These are phyloP conservation scores for Colletotrichum agaves DNA, from an alignment of 2,329 filamentous ascomycete genomes.

Conservation along the genomic window DNA sequence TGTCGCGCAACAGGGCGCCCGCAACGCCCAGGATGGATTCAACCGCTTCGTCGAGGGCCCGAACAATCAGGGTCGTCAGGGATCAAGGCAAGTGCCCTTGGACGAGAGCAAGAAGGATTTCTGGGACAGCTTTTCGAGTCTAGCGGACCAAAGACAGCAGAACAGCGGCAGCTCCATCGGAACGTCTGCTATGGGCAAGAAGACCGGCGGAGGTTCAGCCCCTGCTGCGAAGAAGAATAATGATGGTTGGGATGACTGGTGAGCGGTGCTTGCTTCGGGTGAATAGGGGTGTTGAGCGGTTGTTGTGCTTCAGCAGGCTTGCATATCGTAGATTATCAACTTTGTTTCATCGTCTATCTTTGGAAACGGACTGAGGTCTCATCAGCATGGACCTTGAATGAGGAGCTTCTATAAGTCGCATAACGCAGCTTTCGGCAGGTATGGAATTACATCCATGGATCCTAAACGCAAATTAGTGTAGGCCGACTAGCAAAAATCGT, in stretches of 20 bases:
- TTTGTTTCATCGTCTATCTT: conserved; percentile 18
- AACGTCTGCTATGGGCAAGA: conserved; percentile 69
- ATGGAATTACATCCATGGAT: too few relatives aligned
- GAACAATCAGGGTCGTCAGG: conserved; percentile 46
- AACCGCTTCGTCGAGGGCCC: conserved; percentile 88
- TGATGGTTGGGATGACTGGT: conserved; percentile 75
- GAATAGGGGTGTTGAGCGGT: conserved; percentile 36
- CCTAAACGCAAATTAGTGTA: not conserved
- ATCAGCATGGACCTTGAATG: too few relatives aligned
- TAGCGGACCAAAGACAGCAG: conserved; percentile 66
- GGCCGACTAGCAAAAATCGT: not conserved
- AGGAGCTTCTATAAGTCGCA: too few relatives aligned
- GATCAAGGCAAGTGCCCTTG: conserved; percentile 53
- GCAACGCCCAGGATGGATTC: conserved; percentile 81
- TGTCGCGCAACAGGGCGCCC: conserved; percentile 75
- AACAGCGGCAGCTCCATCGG: conserved; percentile 62
- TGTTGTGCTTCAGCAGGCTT: conserved; percentile 28
- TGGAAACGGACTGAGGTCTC: not conserved
- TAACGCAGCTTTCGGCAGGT: too few relatives aligned
- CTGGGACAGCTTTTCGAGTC: conserved; percentile 88
- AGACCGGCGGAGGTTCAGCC: conserved; percentile 45
- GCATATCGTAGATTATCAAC: conserved; percentile 32
- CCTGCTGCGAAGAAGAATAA: conserved; percentile 57
- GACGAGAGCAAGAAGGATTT: conserved; percentile 82
- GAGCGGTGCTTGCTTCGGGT: conserved; percentile 40